These are phyloP conservation scores for Crucihimalaya himalaica DNA, from an alignment of 345 rosid genomes.

Conservation along the genomic window DNA sequence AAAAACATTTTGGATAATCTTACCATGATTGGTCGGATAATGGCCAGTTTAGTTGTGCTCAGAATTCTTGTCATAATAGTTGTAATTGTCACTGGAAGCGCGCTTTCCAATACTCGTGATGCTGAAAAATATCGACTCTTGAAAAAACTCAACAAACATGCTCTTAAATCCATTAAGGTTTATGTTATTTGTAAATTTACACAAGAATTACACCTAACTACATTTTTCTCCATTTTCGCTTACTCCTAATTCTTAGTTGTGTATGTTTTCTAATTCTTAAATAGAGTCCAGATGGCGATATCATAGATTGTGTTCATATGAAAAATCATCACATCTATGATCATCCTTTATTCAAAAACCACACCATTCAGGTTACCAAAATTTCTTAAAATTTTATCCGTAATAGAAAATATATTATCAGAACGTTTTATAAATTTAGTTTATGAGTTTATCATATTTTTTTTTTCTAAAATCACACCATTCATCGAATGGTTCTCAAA, in stretches of 20 bases:
- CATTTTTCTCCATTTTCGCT: not conserved
- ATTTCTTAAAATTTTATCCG: too few relatives aligned
- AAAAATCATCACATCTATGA: slow-evolving; percentile 24
- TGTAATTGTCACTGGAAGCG: not conserved
- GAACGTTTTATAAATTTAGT: too few relatives aligned
- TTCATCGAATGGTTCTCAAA: not conserved
- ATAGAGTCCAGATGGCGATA: slow-evolving; percentile 26
- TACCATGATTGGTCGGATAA: not conserved
- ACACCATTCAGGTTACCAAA: slow-evolving; percentile 27
- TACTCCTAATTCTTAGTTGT: not conserved
- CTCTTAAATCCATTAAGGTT: slow-evolving; percentile 21
- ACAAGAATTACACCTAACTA: not conserved
- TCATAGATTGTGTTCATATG: slow-evolving; percentile 22
- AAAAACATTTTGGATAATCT: not conserved
- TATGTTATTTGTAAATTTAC: not conserved
- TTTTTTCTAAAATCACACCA: not conserved
- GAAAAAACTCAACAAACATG: slow-evolving; percentile 19
- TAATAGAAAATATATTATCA: too few relatives aligned
- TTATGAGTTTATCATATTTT: not conserved
- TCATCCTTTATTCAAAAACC: slow-evolving; percentile 14
- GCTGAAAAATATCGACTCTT: not conserved
- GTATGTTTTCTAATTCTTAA: not conserved
- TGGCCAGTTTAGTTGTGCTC: not conserved
- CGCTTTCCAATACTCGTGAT: not conserved
- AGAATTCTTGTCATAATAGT: not conserved